Conservation (phyloP, 2,329 filamentous ascomycete species). For the Arthrobotrys entomopaga region DNA sequence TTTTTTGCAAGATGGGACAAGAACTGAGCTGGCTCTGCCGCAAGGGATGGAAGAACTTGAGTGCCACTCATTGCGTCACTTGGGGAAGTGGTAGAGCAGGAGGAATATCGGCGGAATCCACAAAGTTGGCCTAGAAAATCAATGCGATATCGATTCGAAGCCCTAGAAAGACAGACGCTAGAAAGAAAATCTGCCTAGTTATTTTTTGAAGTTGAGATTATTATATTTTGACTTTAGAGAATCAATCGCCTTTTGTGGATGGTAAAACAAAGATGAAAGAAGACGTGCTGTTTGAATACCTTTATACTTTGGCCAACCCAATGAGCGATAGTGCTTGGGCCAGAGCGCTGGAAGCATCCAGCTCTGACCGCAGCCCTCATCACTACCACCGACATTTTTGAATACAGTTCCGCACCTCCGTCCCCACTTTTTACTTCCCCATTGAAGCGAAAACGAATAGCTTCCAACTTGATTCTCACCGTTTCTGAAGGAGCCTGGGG, state of each 20-base stretch:
- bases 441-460: slow-evolving; percentile 12
- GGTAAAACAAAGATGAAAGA: slow-evolving; percentile 4
- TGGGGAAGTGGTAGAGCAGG: slow-evolving; percentile 1
- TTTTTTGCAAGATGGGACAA: slow-evolving; percentile 69
- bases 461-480: slow-evolving; percentile 21
- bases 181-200: slow-evolving; percentile 24
- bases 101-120: slow-evolving; percentile 20
- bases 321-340: slow-evolving; percentile 9
- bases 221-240: background rate
- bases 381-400: slow-evolving; percentile 36
- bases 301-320: slow-evolving; percentile 49
- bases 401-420: slow-evolving; percentile 6
- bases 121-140: slow-evolving; percentile 16
- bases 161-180: slow-evolving; percentile 32
- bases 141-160: slow-evolving; percentile 10
- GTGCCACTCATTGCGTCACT: slow-evolving; percentile 29
- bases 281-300: slow-evolving; percentile 25
- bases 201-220: slow-evolving; percentile 26
- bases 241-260: slow-evolving; percentile 18
- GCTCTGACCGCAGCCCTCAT: slow-evolving; percentile 17
- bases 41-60: slow-evolving; percentile 37
- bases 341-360: slow-evolving; percentile 19
- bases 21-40: slow-evolving; percentile 61
- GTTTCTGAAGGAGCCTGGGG: slow-evolving; percentile 7
- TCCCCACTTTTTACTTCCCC: slow-evolving; percentile 20